Base-by-base conservation (phyloP, 2,329 filamentous ascomycete species). In the Tetracladium maxilliforme region DNA sequence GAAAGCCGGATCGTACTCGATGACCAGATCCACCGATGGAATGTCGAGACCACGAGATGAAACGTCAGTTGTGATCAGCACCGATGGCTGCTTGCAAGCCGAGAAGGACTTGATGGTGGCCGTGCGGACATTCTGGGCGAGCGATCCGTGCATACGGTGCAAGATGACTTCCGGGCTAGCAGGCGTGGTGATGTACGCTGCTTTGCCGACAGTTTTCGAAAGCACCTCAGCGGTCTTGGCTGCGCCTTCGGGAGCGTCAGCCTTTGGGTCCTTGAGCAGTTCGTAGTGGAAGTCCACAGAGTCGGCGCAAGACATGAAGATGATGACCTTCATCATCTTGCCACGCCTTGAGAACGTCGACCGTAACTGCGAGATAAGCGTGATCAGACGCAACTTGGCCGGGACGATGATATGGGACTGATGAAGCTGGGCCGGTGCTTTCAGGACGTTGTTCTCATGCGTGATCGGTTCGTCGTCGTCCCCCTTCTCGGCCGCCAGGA, bases 241-340 rank as follows among this genome's bases (percentile, higher is more conserved):
- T 18, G n/a, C 19, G 32, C 49, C 21, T 59, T 29, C 31, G n/a
- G 34, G 21, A 15, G 36, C 29, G 15, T 29, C 25, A 16, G 38
- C 33, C 16, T 32, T 12, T 38, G 34, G 29, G 33, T 30, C 43
- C 26, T 31, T 75, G 29, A 98, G 68, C 4, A 93, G 56, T 32
- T 92, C 79, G 46, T 84, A 95, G 48, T 95, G 87, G 41, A 94
- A 98, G 46, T 98, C 84, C 30, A 95, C 90, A 2, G 83, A 90
- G 47, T 98, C 90, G 12, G 90, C 86, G 42, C 90, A 98, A 8
- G 87, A 93, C 24, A 98, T 80, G 54, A 98, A 98, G 18, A 98
- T 64, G 32, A 98, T 94, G 13, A 79, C 81, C 51, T 98, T 95
- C 81, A 92, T 94, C 11, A 92, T 80, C 2, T 82, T 83, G 1